Evolutionary conservation across 176 grass and related monocot species (phyloP).

Genomic region (Cymbopogon citratus): DNA sequence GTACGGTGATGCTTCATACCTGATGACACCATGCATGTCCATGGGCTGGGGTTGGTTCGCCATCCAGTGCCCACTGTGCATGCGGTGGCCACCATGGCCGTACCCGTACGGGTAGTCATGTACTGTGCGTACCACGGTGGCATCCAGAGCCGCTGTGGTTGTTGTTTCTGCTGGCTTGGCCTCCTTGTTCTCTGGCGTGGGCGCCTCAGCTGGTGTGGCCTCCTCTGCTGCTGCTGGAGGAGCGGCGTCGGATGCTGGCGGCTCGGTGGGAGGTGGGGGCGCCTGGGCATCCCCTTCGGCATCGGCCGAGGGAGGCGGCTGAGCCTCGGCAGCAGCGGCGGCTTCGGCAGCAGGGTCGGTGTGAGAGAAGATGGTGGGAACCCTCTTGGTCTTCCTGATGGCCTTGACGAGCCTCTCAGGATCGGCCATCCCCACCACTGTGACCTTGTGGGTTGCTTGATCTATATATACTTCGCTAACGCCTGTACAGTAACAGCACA

Average conservation of each 20-base stretch:
- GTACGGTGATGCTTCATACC: conserved; percentile 34
- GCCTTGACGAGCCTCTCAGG: conserved; percentile 71
- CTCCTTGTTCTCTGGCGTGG: conserved; percentile 32
- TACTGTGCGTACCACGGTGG: conserved; percentile 38
- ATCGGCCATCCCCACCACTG: conserved; percentile 62
- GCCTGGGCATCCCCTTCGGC: background rate
- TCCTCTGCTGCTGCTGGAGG: background rate
- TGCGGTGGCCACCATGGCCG: background rate
- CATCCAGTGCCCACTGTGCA: conserved; percentile 24
- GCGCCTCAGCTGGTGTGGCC: background rate
- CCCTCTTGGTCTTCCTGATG: conserved; percentile 74
- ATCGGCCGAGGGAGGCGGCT: conserved; percentile 13
- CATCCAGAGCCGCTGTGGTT: background rate
- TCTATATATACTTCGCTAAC: conserved; percentile 61
- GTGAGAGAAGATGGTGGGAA: conserved; percentile 62
- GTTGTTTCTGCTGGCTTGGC: background rate
- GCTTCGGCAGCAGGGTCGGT: conserved; percentile 22
- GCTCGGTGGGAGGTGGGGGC: conserved; percentile 6
- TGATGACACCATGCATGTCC: conserved; percentile 21
- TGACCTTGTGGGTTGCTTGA: conserved; percentile 65
- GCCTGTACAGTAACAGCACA: conserved; percentile 32
- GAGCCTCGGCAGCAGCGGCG: background rate
- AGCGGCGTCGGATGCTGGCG: conserved; percentile 6
- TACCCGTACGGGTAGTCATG: conserved; percentile 35
- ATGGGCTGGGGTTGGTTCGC: conserved; percentile 24